Evolutionary conservation across 305 asterid genomes (phyloP), one percentile per base, ranked within the genome.

Genomic region (Caryopteris hybrid): DNA sequence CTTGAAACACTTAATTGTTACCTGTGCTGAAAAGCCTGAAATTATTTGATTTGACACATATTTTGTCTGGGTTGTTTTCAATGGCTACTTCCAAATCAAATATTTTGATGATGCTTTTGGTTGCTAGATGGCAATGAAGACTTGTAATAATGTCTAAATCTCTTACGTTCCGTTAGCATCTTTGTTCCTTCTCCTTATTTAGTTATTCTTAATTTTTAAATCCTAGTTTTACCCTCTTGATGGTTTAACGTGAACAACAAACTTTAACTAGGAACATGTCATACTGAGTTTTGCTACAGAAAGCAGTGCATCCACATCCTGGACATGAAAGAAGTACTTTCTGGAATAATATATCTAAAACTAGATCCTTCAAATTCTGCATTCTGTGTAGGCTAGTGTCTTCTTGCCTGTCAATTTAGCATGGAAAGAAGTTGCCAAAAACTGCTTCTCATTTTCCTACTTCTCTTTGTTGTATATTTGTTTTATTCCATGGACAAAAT

Each of bases 281-380:
- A 3, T 31, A 42, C 11, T 36, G 33, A 41, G 61, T 18, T 53
- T 38, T 31, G 20, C 29, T 22, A 56, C 33, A 13, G 33, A 46
- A 68, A 69, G 31, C 25, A 13, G 41, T 34, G 50, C 68, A 45
- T 45, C 56, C 48, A 48, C 41, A 45, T 57, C 10, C 27, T 68
- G 55, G 23, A 42, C 42, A 42, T 57, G 11, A 27, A 58, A 29
- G 27, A 46, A 65, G 61, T 34, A 38, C 23, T 65, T 57, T 29
- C 23, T 27, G 11, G 56, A 55, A 20, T 25, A 14, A 27, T 46
- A 62, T 27, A 16, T 39, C 60, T 64, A 25, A 8, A 25, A 21
- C 17, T 18, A 39, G 67, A 66, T 76, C 65, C 64, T 56, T 13
- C 52, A 39, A 43, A 23, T 43, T 66, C 63, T 6, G 48, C 56